Evolutionary conservation across 2,329 filamentous ascomycete species (phyloP).

Genomic region (Clarireedia hainanense): DNA sequence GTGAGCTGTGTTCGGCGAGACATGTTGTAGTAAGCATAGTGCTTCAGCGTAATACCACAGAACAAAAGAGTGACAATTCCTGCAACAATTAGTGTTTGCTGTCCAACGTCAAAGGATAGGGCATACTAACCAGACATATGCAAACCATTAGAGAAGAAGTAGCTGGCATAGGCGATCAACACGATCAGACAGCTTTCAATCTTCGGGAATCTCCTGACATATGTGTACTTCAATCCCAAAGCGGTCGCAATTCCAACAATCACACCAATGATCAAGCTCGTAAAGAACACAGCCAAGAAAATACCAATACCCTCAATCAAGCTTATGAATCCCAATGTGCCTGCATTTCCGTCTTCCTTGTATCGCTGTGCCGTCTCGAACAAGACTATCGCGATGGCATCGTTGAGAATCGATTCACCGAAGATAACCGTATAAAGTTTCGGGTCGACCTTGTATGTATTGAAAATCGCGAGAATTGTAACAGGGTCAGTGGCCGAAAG

Average conservation of each 20-base stretch:
- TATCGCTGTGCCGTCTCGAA: constrained; percentile 97
- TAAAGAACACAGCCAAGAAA: constrained; percentile 94
- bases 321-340: constrained; percentile 68
- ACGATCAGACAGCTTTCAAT: constrained; percentile 94
- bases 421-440: constrained; percentile 99
- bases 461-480: constrained; percentile 97
- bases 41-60: constrained; percentile 96
- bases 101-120: not conserved
- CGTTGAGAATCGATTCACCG: constrained; percentile 95
- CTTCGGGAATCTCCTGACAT: constrained; percentile 85
- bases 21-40: constrained; percentile 99
- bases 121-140: constrained; percentile 80
- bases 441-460: constrained; percentile 97
- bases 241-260: constrained; percentile 81
- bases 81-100: constrained; percentile 5
- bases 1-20: constrained; percentile 93
- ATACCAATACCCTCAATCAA: constrained; percentile 88
- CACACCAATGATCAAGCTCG: constrained; percentile 83
- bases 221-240: constrained; percentile 86
- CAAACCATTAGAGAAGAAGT: constrained; percentile 95
- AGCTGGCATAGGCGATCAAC: constrained; percentile 89
- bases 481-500: constrained; percentile 95
- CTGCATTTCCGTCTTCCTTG: constrained; percentile 62
- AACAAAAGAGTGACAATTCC: constrained; percentile 88
- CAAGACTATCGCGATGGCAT: constrained; percentile 95